Evolutionary conservation across 805 yeast genomes (phyloP), one percentile per base, ranked within the genome.

Genomic region (Allodekkera sacchari): DNA sequence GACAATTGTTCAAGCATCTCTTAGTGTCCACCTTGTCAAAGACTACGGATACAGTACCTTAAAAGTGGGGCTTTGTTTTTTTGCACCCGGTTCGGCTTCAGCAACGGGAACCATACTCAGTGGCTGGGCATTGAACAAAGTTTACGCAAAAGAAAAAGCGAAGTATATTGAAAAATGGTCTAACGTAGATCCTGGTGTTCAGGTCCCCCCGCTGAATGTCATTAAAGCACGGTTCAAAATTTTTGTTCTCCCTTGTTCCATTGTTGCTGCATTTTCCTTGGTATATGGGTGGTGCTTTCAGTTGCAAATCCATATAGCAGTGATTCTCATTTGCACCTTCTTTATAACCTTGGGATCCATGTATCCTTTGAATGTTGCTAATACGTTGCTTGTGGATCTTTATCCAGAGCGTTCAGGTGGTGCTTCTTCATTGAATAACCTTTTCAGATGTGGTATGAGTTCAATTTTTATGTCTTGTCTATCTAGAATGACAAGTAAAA

Each of bases 281-380:
- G 53, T 73, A 17, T 80, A 68, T 52, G 94, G 92, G 1, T 83
- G 94, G 94, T 71, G 83, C 35, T 47, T 82, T n/a, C 60, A 68
- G 21, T 54, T 54, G 16, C 53, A 60, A 22, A 63, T 65, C 5
- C 61, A 63, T 25, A 56, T 76, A 22, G 63, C 76, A 1, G 70
- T 74, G 0, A 72, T 81, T 6, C 57, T 83, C 13, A 64, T 82
- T 2, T 58, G 71, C 33, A 61, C 77, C 4, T 73, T 72, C 26
- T 50, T 77, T 34, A 61, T 74, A 2, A 74, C 87, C 5, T 51
- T 64, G 37, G 64, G 76, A 12, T 61, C 77, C 4, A 66, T 77
- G 38, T 68, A 73, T 30, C 67, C 73, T 25, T 45, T 78, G 25
- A 64, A 77, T 7, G 63, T 71, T 20, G 63, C 74, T 4, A 69